These are phyloP conservation scores for grape (Vitis vinifera) DNA, from an alignment of 164 flowering plant genomes.

Conservation along the genomic window ASM3070453v1 NC_081814.1:5607501-5608000, in stretches of 20 bases:
- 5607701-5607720: neutral
- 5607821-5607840: constrained; percentile 54
- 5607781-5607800: too few relatives aligned
- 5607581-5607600: constrained; percentile 48
- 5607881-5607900: constrained; percentile 23
- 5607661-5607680: neutral
- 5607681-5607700: neutral
- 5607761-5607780: too few relatives aligned
- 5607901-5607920: neutral
- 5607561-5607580: constrained; percentile 39
- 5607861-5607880: constrained; percentile 42
- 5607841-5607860: constrained; percentile 36
- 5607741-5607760: too few relatives aligned
- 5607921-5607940: neutral
- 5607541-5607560: neutral
- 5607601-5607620: constrained; percentile 57
- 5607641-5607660: constrained; percentile 51
- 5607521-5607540: neutral
- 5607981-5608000: too few relatives aligned
- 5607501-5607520: too few relatives aligned
- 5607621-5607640: constrained; percentile 43
- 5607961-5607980: too few relatives aligned
- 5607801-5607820: constrained; percentile 8
- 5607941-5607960: too few relatives aligned
- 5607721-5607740: neutral